These are phyloP conservation scores for Aureobasidium lini DNA, from an alignment of 2,329 filamentous ascomycete genomes.

Conservation along the genomic window DNA sequence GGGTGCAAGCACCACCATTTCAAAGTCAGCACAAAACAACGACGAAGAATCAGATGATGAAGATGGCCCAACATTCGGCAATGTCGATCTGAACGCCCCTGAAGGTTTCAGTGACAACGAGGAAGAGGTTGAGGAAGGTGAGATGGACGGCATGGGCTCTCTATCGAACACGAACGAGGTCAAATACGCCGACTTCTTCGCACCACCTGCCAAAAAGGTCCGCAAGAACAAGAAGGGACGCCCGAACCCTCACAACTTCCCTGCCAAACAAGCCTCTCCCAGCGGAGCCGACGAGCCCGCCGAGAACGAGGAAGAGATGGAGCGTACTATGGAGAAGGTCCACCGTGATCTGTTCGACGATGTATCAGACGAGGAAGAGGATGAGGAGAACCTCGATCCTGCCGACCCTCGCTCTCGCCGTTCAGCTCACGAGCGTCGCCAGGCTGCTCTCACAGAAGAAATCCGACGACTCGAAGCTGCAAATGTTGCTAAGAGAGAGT, in stretches of 20 bases:
- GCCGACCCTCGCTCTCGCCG: constrained; percentile 64
- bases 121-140: constrained; percentile 48
- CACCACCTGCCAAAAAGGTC: constrained; percentile 61
- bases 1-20: constrained; percentile 29
- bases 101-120: constrained; percentile 60
- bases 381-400: constrained; percentile 56
- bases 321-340: constrained; percentile 78
- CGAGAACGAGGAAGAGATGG: constrained; percentile 54
- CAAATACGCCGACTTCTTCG: constrained; percentile 91
- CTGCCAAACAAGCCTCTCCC: constrained; percentile 29
- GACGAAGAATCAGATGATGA: constrained; percentile 46
- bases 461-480: constrained; percentile 86
- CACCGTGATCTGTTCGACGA: constrained; percentile 88
- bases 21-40: constrained; percentile 26
- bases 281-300: constrained; percentile 37
- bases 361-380: constrained; percentile 54
- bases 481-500: constrained; percentile 82
- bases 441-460: constrained; percentile 78
- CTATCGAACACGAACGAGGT: constrained; percentile 76
- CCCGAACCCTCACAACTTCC: constrained; percentile 48
- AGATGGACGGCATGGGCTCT: constrained; percentile 44
- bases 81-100: constrained; percentile 65
- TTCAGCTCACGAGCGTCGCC: constrained; percentile 79
- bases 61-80: constrained; percentile 73
- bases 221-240: constrained; percentile 48